Conservation (phyloP, 2,329 filamentous ascomycete species). For the Phaeosphaeriaceae sp. region DNA sequence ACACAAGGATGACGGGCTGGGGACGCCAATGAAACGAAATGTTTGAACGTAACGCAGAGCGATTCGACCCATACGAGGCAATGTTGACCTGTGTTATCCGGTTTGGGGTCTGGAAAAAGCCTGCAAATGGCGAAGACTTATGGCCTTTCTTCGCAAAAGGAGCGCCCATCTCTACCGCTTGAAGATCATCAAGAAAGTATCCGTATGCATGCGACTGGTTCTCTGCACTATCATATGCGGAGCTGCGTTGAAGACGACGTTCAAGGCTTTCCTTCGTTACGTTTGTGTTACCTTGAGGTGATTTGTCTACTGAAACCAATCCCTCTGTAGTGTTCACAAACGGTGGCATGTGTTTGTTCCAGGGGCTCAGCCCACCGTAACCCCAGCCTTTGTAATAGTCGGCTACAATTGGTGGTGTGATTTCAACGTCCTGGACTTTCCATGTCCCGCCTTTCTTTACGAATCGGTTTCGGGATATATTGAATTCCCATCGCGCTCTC, state of each 20-base stretch:
- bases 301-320: too few species aligned
- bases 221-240: constrained; percentile 31
- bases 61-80: constrained; percentile 29
- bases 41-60: constrained; percentile 19
- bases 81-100: constrained; percentile 26
- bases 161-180: constrained; percentile 22
- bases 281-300: neutral
- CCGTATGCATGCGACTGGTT: constrained; percentile 32
- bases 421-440: constrained; percentile 22
- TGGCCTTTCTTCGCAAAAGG: constrained; percentile 30
- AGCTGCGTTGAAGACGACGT: constrained; percentile 25
- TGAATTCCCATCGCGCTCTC: constrained; percentile 32
- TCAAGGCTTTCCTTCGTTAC: constrained; percentile 17
- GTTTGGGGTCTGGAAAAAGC: constrained; percentile 29
- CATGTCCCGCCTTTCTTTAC: constrained; percentile 26
- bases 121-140: constrained; percentile 32
- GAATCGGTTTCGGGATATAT: constrained; percentile 29
- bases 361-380: constrained; percentile 14
- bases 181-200: constrained; percentile 29
- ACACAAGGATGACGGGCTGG: constrained; percentile 34
- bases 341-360: constrained; percentile 18
- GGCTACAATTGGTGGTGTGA: constrained; percentile 26
- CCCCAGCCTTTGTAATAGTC: constrained; percentile 34
- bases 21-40: constrained; percentile 38
- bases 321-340: constrained; percentile 14